Base-by-base conservation (phyloP, 2,329 filamentous ascomycete species). In the Talaromyces sp. region DNA sequence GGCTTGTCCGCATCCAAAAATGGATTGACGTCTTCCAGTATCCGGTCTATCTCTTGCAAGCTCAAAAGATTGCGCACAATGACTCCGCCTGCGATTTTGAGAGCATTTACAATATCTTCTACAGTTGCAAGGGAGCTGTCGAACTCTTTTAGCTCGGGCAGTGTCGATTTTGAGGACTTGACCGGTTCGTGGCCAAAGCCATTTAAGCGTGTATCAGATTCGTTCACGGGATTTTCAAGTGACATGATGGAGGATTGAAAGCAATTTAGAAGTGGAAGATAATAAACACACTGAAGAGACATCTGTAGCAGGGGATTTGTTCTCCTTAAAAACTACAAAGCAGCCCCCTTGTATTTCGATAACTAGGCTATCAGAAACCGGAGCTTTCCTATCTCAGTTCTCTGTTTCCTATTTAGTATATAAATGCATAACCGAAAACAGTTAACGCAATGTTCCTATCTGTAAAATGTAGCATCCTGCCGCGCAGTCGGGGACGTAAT, bases 11-110 rank as follows among this genome's bases (percentile, higher is more conserved):
- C 19, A 1, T 58, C 57, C 36, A 58, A 9, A 10, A 28, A 58
- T 8, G 47, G 57, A 9, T 47, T n/a, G 4, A 42, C 32, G 17
- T 58, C 57, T 3, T 22, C 22, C 30, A 52, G 30, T n/a, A 58
- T 53, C 17, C 28, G 51, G 82, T 82, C 19, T 22, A 51, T 51
- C 44, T 42, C 54, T 56, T 42, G 30, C 9, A 33, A 5, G 22
- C 30, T 27, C 36, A 56, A 22, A 10, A 56, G 22, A 28, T 56
- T 56, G 15, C 33, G 54, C 5, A 56, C 32, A 42, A 56, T 56
- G 13, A 56, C 54, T 22, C 54, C 33, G 15, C 54, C 54, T 15
- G 54, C 1, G 7, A 56, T 19, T 22, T 42, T 36, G 19, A 56
- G 36, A 5, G 33, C 54, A 9, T 30, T 36, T n/a, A 56, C 54